Evolutionary conservation across 345 rosid species (phyloP), one percentile per base, ranked within the genome.

Genomic region (Carallia pectinifolia): DNA sequence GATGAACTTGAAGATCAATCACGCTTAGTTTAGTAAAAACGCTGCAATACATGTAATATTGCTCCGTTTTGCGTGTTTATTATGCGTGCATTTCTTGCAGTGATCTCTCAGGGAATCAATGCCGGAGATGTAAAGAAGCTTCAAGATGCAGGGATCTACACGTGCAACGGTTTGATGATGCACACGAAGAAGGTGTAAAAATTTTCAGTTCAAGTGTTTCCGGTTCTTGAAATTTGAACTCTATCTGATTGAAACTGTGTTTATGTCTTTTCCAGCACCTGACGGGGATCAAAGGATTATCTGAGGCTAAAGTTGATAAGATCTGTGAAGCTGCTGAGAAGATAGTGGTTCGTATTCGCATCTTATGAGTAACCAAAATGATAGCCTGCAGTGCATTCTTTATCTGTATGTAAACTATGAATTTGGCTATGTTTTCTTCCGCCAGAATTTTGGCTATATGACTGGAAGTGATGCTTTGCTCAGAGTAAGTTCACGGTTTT

Each of bases 81-180:
- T 65, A 6, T 48, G 65, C 1, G 2, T 53, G 7, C 23, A 61
- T 68, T 53, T 75, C 18, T 27, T 77, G 65, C 68, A 93, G 97
- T 93, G 80, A 86, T 80, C 61, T 71, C 89, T 52, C 93, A 87
- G 76, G 98, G 97, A 68, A 88, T 93, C 77, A 93, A 91, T 73
- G 91, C 97, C 47, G 95, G 97, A 77, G 97, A 94, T 69, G 88
- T 91, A 69, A 91, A 91, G 61, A 94, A 90, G 64, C 90, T 94
- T 66, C 97, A 94, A 67, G 97, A 94, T 80, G 97, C 97, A 52
- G 96, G 97, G 77, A 94, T 94, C 67, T 86, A 87, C 70, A 91
- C 98, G 71, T 94, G 97, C 82, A 94, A 94, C 79, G 96, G 97
- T 62, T 87, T 91, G 81, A 90, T 91, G 97, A 94, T 91, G 98